These are phyloP conservation scores for Suillus decipiens DNA, from an alignment of 768 basidiomycete genomes.

Conservation along the genomic window DNA sequence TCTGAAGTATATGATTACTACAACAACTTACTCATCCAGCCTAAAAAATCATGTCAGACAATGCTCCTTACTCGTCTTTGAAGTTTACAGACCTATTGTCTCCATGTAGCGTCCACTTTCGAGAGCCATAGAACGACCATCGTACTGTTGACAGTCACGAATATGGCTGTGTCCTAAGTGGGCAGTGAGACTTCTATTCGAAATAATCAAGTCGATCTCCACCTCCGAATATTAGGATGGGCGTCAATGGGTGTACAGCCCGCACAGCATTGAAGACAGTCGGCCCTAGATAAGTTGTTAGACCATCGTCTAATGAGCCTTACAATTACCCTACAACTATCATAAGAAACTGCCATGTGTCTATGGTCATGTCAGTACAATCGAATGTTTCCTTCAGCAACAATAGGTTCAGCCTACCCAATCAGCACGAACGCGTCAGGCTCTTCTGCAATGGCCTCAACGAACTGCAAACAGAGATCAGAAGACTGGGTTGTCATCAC, in stretches of 20 bases:
- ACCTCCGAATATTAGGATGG: slow-evolving; percentile 84
- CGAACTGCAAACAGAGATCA: slow-evolving; percentile 50
- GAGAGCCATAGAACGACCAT: slow-evolving; percentile 72
- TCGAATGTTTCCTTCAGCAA: background rate
- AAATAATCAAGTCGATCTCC: slow-evolving; percentile 9
- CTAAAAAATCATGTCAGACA: slow-evolving; percentile 14
- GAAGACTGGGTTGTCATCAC: background rate
- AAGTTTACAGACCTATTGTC: slow-evolving; percentile 65
- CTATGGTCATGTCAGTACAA: slow-evolving; percentile 34
- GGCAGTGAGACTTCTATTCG: background rate
- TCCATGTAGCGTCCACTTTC: slow-evolving; percentile 93
- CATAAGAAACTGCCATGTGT: slow-evolving; percentile 81
- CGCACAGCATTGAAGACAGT: slow-evolving; percentile 74
- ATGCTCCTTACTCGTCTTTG: background rate
- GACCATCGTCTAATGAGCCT: background rate
- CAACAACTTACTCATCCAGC: slow-evolving; percentile 62
- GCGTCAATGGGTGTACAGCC: slow-evolving; percentile 67
- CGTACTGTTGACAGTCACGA: slow-evolving; percentile 71
- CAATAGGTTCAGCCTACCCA: slow-evolving; percentile 43
- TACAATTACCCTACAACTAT: slow-evolving; percentile 52
- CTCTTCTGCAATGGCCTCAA: slow-evolving; percentile 72
- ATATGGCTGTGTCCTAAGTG: slow-evolving; percentile 68
- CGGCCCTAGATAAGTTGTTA: slow-evolving; percentile 50
- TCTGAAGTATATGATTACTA: background rate
- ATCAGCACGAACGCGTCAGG: slow-evolving; percentile 82